phyloP scores from a whole-genome alignment of 2,329 filamentous ascomycete species.

The Emergomyces pasteurianus region DNA sequence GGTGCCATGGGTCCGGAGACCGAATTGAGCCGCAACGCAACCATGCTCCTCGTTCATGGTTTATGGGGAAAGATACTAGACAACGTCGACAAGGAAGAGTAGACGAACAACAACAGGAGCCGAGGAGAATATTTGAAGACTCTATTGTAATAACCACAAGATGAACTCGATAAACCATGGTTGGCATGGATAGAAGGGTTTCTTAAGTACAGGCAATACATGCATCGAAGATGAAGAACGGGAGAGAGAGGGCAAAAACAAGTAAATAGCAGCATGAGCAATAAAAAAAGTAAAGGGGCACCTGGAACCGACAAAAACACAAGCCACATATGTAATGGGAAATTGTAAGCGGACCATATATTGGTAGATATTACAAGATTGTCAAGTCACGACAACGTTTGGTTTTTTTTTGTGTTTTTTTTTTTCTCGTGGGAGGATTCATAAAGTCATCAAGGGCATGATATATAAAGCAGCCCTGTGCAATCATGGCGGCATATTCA shows the following conservation, averaged over 20 bases:
- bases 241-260: background rate
- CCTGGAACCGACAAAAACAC: background rate
- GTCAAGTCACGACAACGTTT: background rate
- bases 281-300: background rate
- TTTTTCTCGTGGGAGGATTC: background rate
- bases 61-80: background rate
- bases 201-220: background rate
- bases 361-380: background rate
- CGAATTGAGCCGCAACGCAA: background rate
- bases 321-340: background rate
- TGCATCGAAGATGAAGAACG: background rate
- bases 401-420: background rate
- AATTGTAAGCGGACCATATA: background rate
- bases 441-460: constrained; percentile 3
- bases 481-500: constrained; percentile 2
- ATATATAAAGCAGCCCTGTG: constrained; percentile 4
- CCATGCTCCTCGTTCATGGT: background rate
- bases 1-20: background rate
- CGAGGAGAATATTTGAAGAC: background rate
- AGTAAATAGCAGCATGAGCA: background rate
- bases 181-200: background rate
- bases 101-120: background rate
- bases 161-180: background rate
- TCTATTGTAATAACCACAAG: background rate
- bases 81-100: background rate